These are phyloP conservation scores for Taphrina flavorubra DNA, from an alignment of 1,139 yeast genomes.

Conservation along the genomic window DNA sequence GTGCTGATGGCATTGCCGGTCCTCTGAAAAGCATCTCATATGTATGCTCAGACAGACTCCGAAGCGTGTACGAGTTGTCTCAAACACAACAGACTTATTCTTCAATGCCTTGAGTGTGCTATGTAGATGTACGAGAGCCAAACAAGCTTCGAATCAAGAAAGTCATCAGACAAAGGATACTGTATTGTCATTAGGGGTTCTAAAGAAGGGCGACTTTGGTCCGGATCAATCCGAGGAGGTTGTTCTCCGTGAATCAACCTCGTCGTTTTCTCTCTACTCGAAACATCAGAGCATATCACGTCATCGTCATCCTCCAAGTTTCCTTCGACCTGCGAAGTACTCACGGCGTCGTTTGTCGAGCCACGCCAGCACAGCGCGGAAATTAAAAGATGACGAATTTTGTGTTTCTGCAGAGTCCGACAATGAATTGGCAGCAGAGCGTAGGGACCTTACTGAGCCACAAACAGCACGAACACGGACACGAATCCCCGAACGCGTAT, in stretches of 20 bases:
- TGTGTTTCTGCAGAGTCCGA: not conserved
- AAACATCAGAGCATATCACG: too few species aligned
- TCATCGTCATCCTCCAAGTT: not conserved
- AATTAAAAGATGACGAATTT: not conserved
- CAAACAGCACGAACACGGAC: not conserved
- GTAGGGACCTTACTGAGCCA: too few species aligned
- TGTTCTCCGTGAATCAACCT: too few species aligned
- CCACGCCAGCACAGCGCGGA: not conserved
- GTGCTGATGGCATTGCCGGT: conserved; percentile 1
- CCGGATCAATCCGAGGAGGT: too few species aligned
- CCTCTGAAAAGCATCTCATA: not conserved
- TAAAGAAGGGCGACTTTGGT: too few species aligned
- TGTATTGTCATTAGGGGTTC: too few species aligned
- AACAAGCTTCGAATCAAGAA: not conserved
- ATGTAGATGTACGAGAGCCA: not conserved
- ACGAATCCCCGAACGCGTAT: not conserved
- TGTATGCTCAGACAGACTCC: conserved; percentile 26
- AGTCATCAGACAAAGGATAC: too few species aligned
- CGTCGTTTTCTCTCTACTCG: too few species aligned
- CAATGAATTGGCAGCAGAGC: not conserved
- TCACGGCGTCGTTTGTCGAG: not conserved
- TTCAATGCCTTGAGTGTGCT: not conserved
- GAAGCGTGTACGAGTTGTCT: not conserved
- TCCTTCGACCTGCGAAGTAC: not conserved
- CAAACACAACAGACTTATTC: conserved; percentile 4